phyloP scores from a whole-genome alignment of 169 alveolate species.

The Ichthyophthirius multifiliis region DNA sequence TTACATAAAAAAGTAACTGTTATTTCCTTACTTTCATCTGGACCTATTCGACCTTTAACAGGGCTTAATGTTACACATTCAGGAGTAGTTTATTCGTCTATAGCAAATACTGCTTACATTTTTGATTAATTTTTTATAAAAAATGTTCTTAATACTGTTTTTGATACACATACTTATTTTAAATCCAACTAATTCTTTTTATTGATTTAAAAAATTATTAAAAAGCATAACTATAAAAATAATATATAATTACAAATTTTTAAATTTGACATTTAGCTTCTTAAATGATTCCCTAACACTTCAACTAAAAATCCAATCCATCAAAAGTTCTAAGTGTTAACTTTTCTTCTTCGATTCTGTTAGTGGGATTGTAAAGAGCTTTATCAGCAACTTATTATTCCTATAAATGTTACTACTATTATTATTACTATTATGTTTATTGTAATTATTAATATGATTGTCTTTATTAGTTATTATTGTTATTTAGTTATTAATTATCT shows the following conservation, averaged over 20 bases:
- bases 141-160: slow-evolving; percentile 44
- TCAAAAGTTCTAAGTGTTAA: slow-evolving; percentile 52
- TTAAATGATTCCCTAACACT: slow-evolving; percentile 58
- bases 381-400: neutral
- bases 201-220: neutral
- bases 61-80: slow-evolving; percentile 62
- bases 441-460: too few species aligned
- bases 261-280: slow-evolving; percentile 59
- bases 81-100: slow-evolving; percentile 22
- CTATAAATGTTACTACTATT: slow-evolving; percentile 34
- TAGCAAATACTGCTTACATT: slow-evolving; percentile 56
- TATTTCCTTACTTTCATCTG: slow-evolving; percentile 63
- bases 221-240: neutral
- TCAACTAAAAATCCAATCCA: slow-evolving; percentile 47
- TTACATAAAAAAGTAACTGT: slow-evolving; percentile 61
- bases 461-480: too few species aligned
- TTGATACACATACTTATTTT: slow-evolving; percentile 35
- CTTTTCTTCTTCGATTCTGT: slow-evolving; percentile 59
- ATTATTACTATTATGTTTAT: slow-evolving; percentile 49
- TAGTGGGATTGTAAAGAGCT: neutral
- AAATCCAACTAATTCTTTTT: neutral
- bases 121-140: slow-evolving; percentile 51
- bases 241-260: slow-evolving; percentile 6
- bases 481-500: neutral
- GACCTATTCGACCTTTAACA: slow-evolving; percentile 63